Evolutionary conservation across 2,329 filamentous ascomycete species (phyloP).

Genomic region (Akanthomyces muscarius): DNA sequence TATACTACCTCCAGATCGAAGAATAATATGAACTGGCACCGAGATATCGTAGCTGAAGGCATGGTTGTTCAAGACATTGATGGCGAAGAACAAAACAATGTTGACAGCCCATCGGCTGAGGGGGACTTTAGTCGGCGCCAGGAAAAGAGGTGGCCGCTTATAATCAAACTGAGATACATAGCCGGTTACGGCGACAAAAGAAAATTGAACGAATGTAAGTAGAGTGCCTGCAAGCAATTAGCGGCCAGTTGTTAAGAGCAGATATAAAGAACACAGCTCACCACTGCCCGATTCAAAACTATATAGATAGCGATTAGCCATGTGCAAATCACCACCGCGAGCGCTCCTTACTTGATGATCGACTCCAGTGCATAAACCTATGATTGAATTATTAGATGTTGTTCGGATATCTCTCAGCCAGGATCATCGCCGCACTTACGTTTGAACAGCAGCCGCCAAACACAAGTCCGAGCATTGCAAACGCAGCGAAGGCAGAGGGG

Average conservation of each 20-base stretch:
- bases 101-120: slow-evolving; percentile 82
- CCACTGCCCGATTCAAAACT: slow-evolving; percentile 83
- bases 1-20: slow-evolving; percentile 91
- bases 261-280: slow-evolving; percentile 32
- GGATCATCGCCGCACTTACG: slow-evolving; percentile 47
- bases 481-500: slow-evolving; percentile 49
- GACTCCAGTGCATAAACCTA: slow-evolving; percentile 95
- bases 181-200: slow-evolving; percentile 75
- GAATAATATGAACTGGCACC: slow-evolving; percentile 93
- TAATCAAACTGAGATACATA: slow-evolving; percentile 71
- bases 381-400: slow-evolving; percentile 21
- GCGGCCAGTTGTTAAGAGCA: slow-evolving; percentile 13
- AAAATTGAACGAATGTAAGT: slow-evolving; percentile 84
- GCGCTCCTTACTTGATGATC: slow-evolving; percentile 74
- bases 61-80: slow-evolving; percentile 96
- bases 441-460: slow-evolving; percentile 96
- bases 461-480: slow-evolving; percentile 74
- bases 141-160: slow-evolving; percentile 63
- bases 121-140: slow-evolving; percentile 76
- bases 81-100: slow-evolving; percentile 83
- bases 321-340: slow-evolving; percentile 14
- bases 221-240: slow-evolving; percentile 60
- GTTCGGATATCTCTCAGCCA: background rate
- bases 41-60: slow-evolving; percentile 97
- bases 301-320: slow-evolving; percentile 19